Percentiles rank a stretch among this genome's conserved stretches.
Conservation (phyloP, 2,329 filamentous ascomycete genomes). For the Furcasterigmium sp. region DNA sequence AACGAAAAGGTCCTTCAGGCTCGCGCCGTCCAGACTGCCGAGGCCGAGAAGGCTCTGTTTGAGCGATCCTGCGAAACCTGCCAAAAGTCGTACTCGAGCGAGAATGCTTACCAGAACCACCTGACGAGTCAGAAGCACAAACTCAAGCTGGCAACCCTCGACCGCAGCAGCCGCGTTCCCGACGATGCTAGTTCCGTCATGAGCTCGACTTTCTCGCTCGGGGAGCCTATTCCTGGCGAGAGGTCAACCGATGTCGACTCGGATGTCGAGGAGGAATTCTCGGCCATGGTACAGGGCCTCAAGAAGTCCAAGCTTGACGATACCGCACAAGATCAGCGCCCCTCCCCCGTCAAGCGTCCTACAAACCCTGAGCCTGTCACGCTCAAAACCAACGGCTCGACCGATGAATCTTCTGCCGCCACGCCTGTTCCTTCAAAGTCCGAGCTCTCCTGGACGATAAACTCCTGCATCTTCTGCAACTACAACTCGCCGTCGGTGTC, state of each 20-base stretch:
- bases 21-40: slow-evolving; percentile 76
- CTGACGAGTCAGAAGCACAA: slow-evolving; percentile 87
- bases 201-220: slow-evolving; percentile 87
- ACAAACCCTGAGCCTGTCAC: slow-evolving; percentile 42
- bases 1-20: slow-evolving; percentile 93
- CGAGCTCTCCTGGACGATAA: slow-evolving; percentile 36
- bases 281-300: slow-evolving; percentile 70
- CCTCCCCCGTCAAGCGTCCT: slow-evolving; percentile 49
- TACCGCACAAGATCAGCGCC: slow-evolving; percentile 25
- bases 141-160: slow-evolving; percentile 49
- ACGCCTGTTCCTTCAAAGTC: slow-evolving; percentile 28
- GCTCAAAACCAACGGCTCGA: slow-evolving; percentile 32
- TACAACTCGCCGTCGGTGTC: slow-evolving; percentile 69
- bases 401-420: slow-evolving; percentile 27
- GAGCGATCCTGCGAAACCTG: slow-evolving; percentile 79
- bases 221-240: slow-evolving; percentile 61
- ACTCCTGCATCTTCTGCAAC: slow-evolving; percentile 86
- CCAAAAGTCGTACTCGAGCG: slow-evolving; percentile 90
- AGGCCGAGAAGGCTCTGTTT: slow-evolving; percentile 83
- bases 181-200: slow-evolving; percentile 75
- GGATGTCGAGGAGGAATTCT: slow-evolving; percentile 70
- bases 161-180: slow-evolving; percentile 27
- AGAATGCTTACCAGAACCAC: slow-evolving; percentile 94
- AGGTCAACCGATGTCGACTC: slow-evolving; percentile 49
- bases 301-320: slow-evolving; percentile 66